These are phyloP conservation scores for Hygrocybe punicea DNA, from an alignment of 768 basidiomycete genomes.

Conservation along the genomic window DNA sequence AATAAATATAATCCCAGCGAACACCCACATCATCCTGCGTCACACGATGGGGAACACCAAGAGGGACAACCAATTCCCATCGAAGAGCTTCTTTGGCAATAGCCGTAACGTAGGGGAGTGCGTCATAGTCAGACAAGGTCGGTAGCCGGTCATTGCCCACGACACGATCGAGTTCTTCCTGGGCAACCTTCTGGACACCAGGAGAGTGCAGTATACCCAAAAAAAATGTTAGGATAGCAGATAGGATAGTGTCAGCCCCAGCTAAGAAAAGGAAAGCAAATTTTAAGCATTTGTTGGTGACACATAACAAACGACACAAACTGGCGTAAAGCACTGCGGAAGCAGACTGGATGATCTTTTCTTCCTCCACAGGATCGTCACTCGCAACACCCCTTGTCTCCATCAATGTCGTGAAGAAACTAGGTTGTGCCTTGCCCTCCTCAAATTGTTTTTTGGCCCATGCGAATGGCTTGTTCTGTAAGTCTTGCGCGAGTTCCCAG, in stretches of 20 bases:
- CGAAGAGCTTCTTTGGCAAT: conserved; percentile 8
- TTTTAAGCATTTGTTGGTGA: too few species aligned
- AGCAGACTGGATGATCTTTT: too few species aligned
- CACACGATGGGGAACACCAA: conserved; percentile 7
- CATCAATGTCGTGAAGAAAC: too few species aligned
- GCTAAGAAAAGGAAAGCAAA: background rate
- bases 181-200: conserved; percentile 1
- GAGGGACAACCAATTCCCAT: conserved; percentile 4
- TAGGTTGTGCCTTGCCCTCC: background rate
- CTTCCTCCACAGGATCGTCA: too few species aligned
- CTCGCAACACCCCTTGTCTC: too few species aligned
- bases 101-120: conserved; percentile 5
- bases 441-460: conserved; percentile 37
- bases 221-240: background rate
- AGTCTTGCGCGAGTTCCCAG: conserved; percentile 28
- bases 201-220: conserved; percentile 5
- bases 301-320: too few species aligned
- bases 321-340: too few species aligned
- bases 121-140: conserved; percentile 1
- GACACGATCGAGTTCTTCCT: conserved; percentile 10
- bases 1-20: background rate
- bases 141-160: conserved; percentile 6
- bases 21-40: background rate
- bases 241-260: background rate
- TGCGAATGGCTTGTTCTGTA: conserved; percentile 40